Base-by-base conservation (phyloP, 2,329 filamentous ascomycete genomes). In the Xylaria sp. region DNA sequence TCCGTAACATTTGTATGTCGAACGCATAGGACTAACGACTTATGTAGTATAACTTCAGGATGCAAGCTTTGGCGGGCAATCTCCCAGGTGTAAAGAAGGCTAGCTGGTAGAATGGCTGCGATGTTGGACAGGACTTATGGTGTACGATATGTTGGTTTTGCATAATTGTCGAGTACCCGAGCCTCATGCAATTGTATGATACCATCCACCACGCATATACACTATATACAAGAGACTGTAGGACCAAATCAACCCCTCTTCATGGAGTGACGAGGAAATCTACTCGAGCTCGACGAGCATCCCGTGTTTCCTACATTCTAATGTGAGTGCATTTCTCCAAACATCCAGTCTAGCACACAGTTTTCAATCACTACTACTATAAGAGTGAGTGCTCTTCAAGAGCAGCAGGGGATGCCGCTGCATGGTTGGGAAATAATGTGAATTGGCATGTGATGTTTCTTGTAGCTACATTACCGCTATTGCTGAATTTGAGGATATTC, bases 11-110 rank as follows among this genome's bases (percentile, higher is more conserved):
- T 18, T 3, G 12, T 13, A 43, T 48, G 15, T n/a, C 1, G 2
- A 4, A 1, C 1, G 18, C 56, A 15, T 13, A 13, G 0, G 18
- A 72, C 80, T 81, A 68, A 81, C 69, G 64, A 62, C 63, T 54
- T 56, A 23, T 74, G 28, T 77, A 98, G 95, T 99, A 88, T 82
- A 94, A 95, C 84, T 99, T 99, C 85, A 89, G 96, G 80, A 85
- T 96, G 83, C 91, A 97, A 80, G 96, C 96, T 20, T 83, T 98
- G 71, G 91, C 88, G 39, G 96, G 96, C 60, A 89, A 93, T 70
- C 80, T 99, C 62, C 95, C 96, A 0, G 96, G 96, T 76, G 96
- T 99, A 64, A 94, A 91, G 87, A 97, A 97, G 86, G 96, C 96
- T 59, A 97, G 93, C 82, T 99, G 96, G 96, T 99, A 93, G 80